Evolutionary conservation across 164 flowering plant genomes (phyloP).

Genomic region (Magnolia sinica): DNA sequence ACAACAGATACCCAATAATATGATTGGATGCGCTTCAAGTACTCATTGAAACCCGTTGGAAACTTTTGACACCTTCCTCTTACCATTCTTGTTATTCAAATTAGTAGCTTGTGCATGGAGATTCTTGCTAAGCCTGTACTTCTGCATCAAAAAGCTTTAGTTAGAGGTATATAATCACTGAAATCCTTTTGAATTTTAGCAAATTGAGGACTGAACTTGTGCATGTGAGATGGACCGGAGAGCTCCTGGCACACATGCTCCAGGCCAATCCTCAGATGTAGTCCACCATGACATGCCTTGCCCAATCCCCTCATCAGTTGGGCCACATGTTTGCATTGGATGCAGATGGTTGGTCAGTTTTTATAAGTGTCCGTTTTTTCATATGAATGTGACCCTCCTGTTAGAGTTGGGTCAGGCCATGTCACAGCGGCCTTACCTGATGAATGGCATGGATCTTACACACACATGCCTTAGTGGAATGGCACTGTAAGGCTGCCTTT

Average conservation of each 20-base stretch:
- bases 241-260: neutral
- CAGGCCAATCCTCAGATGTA: no score
- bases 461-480: no score
- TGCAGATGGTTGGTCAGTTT: no score
- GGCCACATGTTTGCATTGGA: no score
- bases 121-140: constrained; percentile 71
- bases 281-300: no score
- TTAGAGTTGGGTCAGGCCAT: neutral
- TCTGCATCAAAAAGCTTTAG: constrained; percentile 37
- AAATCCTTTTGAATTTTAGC: neutral
- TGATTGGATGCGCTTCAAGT: neutral
- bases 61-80: constrained; percentile 27
- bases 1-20: neutral
- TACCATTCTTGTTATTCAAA: constrained; percentile 56
- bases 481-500: no score
- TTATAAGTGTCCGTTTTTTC: no score
- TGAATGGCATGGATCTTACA: no score
- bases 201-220: neutral
- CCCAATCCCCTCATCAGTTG: no score
- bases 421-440: no score
- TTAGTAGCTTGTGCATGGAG: constrained; percentile 60
- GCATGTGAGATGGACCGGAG: neutral
- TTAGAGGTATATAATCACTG: neutral
- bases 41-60: constrained; percentile 1
- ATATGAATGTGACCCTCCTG: constrained; percentile 2